phyloP scores from a whole-genome alignment of 2,329 filamentous ascomycete genomes.

The Ophiocordyceps camponoti-leonardi region DNA sequence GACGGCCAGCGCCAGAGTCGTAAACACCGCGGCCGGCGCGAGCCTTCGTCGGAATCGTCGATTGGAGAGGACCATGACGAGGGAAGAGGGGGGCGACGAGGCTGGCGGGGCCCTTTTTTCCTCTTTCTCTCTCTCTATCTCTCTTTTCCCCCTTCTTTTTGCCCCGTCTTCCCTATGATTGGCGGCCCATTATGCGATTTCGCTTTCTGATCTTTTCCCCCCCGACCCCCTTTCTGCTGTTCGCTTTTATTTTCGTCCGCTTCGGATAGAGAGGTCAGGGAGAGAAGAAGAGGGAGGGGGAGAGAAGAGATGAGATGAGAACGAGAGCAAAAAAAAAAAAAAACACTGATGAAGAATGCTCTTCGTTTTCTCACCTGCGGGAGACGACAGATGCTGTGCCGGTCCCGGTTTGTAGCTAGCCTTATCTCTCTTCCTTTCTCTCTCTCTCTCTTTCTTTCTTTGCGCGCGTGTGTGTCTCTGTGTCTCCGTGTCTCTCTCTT shows the following conservation, averaged over 20 bases:
- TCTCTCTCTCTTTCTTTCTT: too few species aligned
- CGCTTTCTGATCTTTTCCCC: background rate
- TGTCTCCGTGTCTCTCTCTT: too few species aligned
- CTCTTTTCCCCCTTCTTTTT: too few species aligned
- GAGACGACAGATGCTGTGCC: background rate
- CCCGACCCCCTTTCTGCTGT: background rate
- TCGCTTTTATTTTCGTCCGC: background rate
- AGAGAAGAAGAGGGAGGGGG: background rate
- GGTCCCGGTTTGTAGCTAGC: background rate
- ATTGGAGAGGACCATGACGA: background rate
- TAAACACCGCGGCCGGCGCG: background rate
- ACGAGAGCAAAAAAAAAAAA: background rate
- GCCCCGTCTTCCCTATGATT: background rate
- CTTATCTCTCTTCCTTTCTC: background rate
- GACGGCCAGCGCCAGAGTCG: slow-evolving; percentile 3
- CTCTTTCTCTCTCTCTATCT: too few species aligned
- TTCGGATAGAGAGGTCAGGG: background rate
- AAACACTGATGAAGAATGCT: background rate
- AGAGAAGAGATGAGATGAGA: background rate
- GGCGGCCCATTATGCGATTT: background rate
- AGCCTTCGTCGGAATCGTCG: background rate
- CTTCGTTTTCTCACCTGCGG: background rate
- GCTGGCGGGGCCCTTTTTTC: background rate
- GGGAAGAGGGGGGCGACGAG: too few species aligned
- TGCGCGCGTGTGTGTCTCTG: too few species aligned